phyloP scores from a whole-genome alignment of 2,329 filamentous ascomycete genomes.

The Teratosphaeria pseudoeucalypti region DNA sequence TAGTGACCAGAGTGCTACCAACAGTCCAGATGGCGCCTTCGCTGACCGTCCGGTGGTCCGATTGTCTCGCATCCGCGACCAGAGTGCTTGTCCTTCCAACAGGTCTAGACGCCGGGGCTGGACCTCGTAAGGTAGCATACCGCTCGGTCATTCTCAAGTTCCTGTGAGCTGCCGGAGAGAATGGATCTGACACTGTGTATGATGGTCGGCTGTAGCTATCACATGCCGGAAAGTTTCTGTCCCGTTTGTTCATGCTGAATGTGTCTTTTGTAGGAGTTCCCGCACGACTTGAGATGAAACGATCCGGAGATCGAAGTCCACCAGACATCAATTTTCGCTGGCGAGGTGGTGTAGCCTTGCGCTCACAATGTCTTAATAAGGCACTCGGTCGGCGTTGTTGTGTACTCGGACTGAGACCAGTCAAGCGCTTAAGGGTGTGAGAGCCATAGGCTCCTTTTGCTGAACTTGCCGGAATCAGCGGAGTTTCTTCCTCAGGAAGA shows the following conservation, averaged over 20 bases:
- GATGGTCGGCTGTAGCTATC: not conserved
- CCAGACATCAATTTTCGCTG: conserved; percentile 11
- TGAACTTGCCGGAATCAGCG: conserved; percentile 3
- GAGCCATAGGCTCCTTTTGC: conserved; percentile 2
- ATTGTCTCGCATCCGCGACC: not conserved
- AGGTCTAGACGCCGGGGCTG: conserved; percentile 1
- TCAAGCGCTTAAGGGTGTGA: not conserved
- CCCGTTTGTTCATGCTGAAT: conserved; percentile 1
- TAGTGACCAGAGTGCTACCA: conserved; percentile 46
- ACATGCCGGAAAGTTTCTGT: not conserved
- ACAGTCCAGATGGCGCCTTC: conserved; percentile 66
- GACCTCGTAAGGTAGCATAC: conserved; percentile 13
- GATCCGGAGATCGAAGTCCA: conserved; percentile 38
- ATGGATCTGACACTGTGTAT: conserved; percentile 13
- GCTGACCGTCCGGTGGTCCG: conserved; percentile 38
- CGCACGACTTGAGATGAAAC: conserved; percentile 43
- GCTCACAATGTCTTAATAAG: conserved; percentile 11
- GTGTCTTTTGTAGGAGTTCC: conserved; percentile 19
- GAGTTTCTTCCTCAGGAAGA: conserved; percentile 1
- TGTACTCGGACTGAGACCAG: not conserved
- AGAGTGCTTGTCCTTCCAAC: not conserved
- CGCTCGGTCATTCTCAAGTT: conserved; percentile 12
- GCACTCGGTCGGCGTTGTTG: conserved; percentile 12
- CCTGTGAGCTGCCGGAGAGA: conserved; percentile 11
- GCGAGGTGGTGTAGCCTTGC: conserved; percentile 10